Base-by-base conservation (phyloP, 805 yeast genomes). In the Cyberlindnera meyerae region DNA sequence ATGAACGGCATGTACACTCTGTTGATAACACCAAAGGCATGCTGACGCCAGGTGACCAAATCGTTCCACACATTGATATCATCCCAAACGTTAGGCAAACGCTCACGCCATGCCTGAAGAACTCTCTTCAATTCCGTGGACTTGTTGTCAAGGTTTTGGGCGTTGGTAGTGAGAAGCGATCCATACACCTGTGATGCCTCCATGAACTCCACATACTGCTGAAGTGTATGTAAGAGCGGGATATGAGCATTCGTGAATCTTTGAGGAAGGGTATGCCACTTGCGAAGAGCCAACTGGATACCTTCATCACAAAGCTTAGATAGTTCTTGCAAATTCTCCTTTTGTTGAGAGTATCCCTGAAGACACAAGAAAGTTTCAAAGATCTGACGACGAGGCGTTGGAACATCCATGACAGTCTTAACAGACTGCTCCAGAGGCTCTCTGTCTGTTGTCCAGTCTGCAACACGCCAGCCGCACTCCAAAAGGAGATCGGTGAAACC, bases 391-490 rank as follows among this genome's bases (percentile, higher is more conserved):
- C 99, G 73, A 2, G 98, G 97, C 0, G 98, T 94, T 4, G 98
- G 97, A 18, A 89, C 96, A 61, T 93, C 98, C 96, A 93, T 88
- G 5, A 93, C 95, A 29, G 94, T 84, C 60, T 88, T 86, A 18
- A 93, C 95, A 1, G 95, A 82, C 53, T 86, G 96, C 54, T 89
- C 97, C 26, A 93, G 66, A 0, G 97, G 93, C 47, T 90, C 97
- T 45, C 89, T 74, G 53, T 94, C 98, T 8, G 94, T 80, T 42
- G 81, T 82, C 98, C 98, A 93, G 54, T 93, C 97, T 7, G 98
- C 97, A 27, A 93, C 95, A 54, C 99, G 73, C 99, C 99, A 93
- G 26, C 97, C 98, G 71, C 98, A 94, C 59, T 93, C 99, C n/a
- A 93, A 67, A 18, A 94, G 64, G 46, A 93, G 68, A 54, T 93